These are phyloP conservation scores for Lasiodiplodia gonubiensis DNA, from an alignment of 2,329 filamentous ascomycete genomes.

Conservation along the genomic window DNA sequence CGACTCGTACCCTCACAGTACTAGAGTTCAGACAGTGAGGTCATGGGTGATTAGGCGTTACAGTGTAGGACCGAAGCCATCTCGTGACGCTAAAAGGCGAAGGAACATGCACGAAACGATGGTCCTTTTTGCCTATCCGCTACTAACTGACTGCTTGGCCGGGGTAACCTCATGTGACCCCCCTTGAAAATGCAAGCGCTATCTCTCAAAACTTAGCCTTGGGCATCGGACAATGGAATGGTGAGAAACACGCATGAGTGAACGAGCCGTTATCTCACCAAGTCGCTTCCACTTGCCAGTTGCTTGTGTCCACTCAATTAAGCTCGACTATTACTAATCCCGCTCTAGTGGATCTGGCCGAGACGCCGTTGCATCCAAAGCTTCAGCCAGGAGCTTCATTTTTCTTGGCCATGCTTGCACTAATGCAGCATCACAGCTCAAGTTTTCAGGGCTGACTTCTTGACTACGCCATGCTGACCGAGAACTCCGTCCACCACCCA, in stretches of 20 bases:
- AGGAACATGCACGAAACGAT: no score
- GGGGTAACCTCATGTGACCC: background rate
- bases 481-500: no score
- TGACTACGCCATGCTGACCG: no score
- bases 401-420: slow-evolving; percentile 10
- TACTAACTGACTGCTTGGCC: background rate
- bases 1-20: background rate
- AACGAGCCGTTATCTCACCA: background rate
- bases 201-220: background rate
- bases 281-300: background rate
- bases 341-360: background rate
- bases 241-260: background rate
- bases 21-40: no score
- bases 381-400: background rate
- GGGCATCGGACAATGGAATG: background rate
- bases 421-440: background rate
- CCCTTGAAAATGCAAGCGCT: background rate
- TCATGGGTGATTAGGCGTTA: background rate
- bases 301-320: no score
- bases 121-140: background rate
- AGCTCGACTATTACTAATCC: background rate
- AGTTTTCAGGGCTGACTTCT: no score
- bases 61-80: background rate
- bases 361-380: background rate
- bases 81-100: background rate